These are phyloP conservation scores for Eimeria maxima DNA, from an alignment of 169 alveolate genomes.

Conservation along the genomic window DNA sequence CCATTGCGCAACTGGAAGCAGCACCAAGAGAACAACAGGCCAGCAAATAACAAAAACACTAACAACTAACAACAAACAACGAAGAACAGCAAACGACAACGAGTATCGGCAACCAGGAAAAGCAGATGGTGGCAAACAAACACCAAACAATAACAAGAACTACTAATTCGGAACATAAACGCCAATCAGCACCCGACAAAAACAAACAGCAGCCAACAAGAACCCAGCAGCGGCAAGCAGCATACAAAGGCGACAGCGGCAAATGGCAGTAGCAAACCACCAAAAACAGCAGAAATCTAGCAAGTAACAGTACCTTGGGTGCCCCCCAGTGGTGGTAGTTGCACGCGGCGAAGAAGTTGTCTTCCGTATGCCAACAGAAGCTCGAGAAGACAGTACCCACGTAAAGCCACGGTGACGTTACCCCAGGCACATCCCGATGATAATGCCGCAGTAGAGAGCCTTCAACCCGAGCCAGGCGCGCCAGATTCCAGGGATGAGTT, in stretches of 20 bases:
- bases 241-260: neutral
- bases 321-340: slow-evolving; percentile 97
- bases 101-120: no score
- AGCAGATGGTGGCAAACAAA: no score
- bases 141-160: neutral
- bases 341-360: slow-evolving; percentile 95
- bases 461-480: slow-evolving; percentile 86
- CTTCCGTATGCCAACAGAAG: slow-evolving; percentile 98
- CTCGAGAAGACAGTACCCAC: slow-evolving; percentile 95
- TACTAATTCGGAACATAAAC: no score
- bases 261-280: neutral
- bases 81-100: no score
- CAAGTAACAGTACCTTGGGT: slow-evolving; percentile 90
- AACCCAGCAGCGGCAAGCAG: neutral
- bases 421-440: slow-evolving; percentile 94
- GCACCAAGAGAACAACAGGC: neutral
- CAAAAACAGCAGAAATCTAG: neutral
- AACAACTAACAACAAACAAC: neutral
- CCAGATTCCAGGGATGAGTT: slow-evolving; percentile 89
- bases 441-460: slow-evolving; percentile 90
- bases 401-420: slow-evolving; percentile 96
- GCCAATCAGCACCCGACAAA: no score
- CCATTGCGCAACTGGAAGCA: neutral
- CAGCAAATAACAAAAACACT: neutral
- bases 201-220: neutral